Percentiles rank a stretch among this genome's conserved stretches.
phyloP scores from a whole-genome alignment of 768 basidiomycete species.

The Termitomyces sp. region DNA sequence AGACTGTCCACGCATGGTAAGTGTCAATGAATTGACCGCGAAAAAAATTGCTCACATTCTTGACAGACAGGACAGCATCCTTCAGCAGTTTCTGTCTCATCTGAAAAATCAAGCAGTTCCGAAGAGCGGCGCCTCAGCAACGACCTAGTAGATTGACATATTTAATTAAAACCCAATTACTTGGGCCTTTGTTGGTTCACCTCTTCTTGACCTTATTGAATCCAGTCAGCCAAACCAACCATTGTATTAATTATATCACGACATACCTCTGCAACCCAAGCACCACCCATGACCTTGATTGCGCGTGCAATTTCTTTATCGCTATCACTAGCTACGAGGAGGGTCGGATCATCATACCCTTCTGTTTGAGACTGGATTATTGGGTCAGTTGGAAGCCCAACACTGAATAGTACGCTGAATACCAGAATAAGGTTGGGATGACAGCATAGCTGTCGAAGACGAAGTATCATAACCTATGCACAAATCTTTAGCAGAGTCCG shows the following conservation, averaged over 20 bases:
- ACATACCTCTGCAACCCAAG: conserved; percentile 35
- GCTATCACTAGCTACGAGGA: conserved; percentile 37
- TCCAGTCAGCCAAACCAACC: not conserved
- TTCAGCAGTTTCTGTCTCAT: conserved; percentile 38
- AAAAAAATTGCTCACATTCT: conserved; percentile 35
- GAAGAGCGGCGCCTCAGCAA: conserved; percentile 39
- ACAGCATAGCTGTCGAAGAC: conserved; percentile 67
- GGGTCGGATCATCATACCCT: conserved; percentile 44
- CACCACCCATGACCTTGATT: conserved; percentile 35
- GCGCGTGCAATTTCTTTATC: conserved; percentile 59
- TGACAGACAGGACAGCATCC: conserved; percentile 59
- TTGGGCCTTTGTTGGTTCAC: conserved; percentile 9
- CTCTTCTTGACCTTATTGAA: conserved; percentile 29
- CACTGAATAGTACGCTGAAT: conserved; percentile 1
- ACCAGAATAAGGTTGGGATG: conserved; percentile 71
- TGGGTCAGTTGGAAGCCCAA: not conserved
- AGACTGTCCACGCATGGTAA: conserved; percentile 25
- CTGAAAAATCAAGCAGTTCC: conserved; percentile 38
- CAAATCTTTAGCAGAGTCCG: not conserved
- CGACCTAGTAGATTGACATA: conserved; percentile 26
- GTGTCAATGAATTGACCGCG: not conserved
- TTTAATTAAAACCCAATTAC: not conserved
- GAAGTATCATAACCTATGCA: conserved; percentile 58
- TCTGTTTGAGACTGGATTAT: conserved; percentile 31
- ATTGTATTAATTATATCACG: not conserved